Base-by-base conservation (phyloP, 805 yeast species). In the Metschnikowia matae region DNA sequence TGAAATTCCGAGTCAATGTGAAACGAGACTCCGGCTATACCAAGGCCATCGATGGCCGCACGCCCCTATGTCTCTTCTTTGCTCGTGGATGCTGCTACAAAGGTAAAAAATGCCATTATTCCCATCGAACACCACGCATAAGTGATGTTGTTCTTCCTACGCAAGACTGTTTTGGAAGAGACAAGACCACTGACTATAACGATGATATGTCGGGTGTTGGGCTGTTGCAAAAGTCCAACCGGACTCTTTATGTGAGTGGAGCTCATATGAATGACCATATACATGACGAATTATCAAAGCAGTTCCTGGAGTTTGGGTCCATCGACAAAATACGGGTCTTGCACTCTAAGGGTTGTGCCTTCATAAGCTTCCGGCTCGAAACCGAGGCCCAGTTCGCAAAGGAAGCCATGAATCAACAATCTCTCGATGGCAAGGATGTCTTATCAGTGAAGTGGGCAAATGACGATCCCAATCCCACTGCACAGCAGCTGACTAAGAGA, bases 131-230 rank as follows among this genome's bases (percentile, higher is more conserved):
- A 6, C 98, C 99, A 0, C 2, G 59, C 3, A 78, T 74, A 0
- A 61, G 65, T 6, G 97, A 91, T 60, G 66, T 73, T 36, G 74
- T 74, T 42, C 76, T 83, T 2, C 76, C 84, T 1, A 81, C 89
- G 0, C 75, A 81, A 23, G 99, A 92, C 67, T 91, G 97, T 61
- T 92, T 92, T 73, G 98, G 97, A 1, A 72, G 99, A 52, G 96
- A 88, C 61, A 89, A 87, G 65, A 85, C 85, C 54, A 74, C 86
- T 1, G 86, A 82, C 44, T 89, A 88, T 60, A 71, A 90, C 57
- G 97, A 92, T 56, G 98, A 92, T 67, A 90, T 90, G 97, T 82
- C 86, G 29, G 99, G 99, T 33, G 85, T 90, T 3, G 99, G 98
- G 0, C 83, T 89, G 21, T 83, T 92, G 62, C 75, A 79, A 57